Base-by-base conservation (phyloP, 2,329 filamentous ascomycete species). In the Acrocalymma vagum region DNA sequence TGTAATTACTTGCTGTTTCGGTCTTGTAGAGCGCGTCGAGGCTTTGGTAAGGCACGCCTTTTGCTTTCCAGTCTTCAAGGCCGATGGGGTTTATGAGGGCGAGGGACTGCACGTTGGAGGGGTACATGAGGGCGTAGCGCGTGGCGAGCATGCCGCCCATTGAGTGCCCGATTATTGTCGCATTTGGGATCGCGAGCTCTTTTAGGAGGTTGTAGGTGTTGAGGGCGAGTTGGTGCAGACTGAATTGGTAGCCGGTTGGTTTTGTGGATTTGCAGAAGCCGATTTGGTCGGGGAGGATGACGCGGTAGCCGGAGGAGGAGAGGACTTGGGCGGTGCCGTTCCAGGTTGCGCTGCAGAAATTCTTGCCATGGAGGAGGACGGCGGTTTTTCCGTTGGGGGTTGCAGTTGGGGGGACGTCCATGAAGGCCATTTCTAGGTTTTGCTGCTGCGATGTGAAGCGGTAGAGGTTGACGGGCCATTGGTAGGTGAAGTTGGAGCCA, bases 231-330 rank as follows among this genome's bases (percentile, higher is more conserved):
- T 81, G 78, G 21, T 75, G 71, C 6, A 81, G 66, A 17, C 71
- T 78, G 65, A 78, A 81, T 55, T 81, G 78, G 57, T 81, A 82
- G 9, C 55, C 53, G 2, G 56, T 53, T 0, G 78, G 76, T 60
- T 82, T 82, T 17, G 74, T 72, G 7, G 78, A 81, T 60, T 81
- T 81, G 73, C 79, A 82, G 65, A 80, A 82, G 43, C 79, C 79
- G 30, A 82, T 64, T 48, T 82, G 78, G 48, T 82, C 79, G 0
- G 78, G 76, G 3, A 78, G 64, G 34, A 82, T 73, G 35, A 81
- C 76, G 25, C 79, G 76, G 50, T 78, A 81, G 27, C 78, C 79
- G 18, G 55, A 58, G 3, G 51, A 46, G 3, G 68, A 54, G 38
- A 82, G 72, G 9, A 65, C 58, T 9, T 60, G 48, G n/a, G 76